Conservation (phyloP, 2,329 filamentous ascomycete species). For the Ceratocystis diversiconidia region DNA sequence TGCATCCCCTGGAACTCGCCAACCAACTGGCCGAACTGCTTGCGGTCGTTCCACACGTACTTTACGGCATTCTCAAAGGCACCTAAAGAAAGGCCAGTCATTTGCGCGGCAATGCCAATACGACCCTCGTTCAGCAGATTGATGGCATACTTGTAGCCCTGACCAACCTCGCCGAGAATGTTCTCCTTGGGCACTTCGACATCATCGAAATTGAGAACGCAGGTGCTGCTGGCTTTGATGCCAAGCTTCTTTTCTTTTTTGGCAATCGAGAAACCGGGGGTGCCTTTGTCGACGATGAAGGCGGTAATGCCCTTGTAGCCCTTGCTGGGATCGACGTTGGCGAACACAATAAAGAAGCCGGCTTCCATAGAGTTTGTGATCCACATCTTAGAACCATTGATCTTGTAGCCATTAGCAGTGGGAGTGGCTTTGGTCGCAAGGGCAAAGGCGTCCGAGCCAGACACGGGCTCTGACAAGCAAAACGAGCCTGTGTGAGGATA, state of each 20-base stretch:
- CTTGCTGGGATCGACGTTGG: constrained; percentile 81
- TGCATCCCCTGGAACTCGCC: constrained; percentile 99
- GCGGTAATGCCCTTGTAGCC: constrained; percentile 96
- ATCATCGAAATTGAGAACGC: constrained; percentile 94
- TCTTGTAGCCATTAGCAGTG: constrained; percentile 68
- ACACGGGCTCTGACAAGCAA: constrained; percentile 82
- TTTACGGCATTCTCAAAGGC: constrained; percentile 88
- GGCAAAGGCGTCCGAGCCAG: constrained; percentile 91
- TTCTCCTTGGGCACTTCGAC: constrained; percentile 81
- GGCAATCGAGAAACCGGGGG: constrained; percentile 79
- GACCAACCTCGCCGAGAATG: constrained; percentile 71
- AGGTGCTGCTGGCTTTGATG: constrained; percentile 89
- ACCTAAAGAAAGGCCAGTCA: constrained; percentile 90
- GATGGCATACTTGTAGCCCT: constrained; percentile 98
- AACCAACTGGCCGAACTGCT: constrained; percentile 86
- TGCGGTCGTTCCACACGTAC: constrained; percentile 97
- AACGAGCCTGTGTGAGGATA: constrained; percentile 44
- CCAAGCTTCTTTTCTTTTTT: constrained; percentile 99
- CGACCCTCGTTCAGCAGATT: constrained; percentile 85
- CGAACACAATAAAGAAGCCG: constrained; percentile 92
- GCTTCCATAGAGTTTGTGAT: constrained; percentile 96
- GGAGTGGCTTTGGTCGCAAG: constrained; percentile 80
- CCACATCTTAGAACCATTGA: constrained; percentile 97
- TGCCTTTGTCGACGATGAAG: constrained; percentile 84
- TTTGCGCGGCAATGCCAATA: constrained; percentile 95